Evolutionary conservation across 768 basidiomycete species (phyloP).

Genomic region (Asterophora parasitica): DNA sequence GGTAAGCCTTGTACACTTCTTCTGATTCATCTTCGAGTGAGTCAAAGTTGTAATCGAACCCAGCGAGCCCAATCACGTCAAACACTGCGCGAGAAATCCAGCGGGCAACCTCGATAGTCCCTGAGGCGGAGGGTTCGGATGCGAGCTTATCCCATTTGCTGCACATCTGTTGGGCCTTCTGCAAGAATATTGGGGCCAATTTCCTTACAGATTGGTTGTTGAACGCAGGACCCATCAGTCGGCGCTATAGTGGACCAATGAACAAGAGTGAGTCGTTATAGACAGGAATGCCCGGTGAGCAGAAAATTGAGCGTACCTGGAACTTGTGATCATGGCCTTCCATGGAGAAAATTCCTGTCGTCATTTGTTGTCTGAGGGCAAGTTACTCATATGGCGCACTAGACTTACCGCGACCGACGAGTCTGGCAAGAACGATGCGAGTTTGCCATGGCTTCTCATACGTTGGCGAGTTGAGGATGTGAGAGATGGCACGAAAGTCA

Average conservation of each 20-base stretch:
- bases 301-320: conserved; percentile 25
- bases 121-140: conserved; percentile 11
- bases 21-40: conserved; percentile 46
- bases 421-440: conserved; percentile 37
- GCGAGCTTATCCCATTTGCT: conserved; percentile 38
- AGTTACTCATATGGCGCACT: not conserved
- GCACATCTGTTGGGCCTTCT: conserved; percentile 46
- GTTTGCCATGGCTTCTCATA: conserved; percentile 61
- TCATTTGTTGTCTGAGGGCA: not conserved
- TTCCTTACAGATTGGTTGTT: conserved; percentile 37
- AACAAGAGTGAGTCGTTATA: not conserved
- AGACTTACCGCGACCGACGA: conserved; percentile 43
- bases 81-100: conserved; percentile 59
- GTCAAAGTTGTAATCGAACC: conserved; percentile 49
- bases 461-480: conserved; percentile 41
- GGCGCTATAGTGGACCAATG: conserved; percentile 25
- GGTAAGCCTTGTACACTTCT: conserved; percentile 43
- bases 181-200: conserved; percentile 44
- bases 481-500: conserved; percentile 43
- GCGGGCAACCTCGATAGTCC: conserved; percentile 44
- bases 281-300: too few species aligned
- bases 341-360: conserved; percentile 44
- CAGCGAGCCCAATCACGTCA: conserved; percentile 59
- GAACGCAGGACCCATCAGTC: conserved; percentile 49
- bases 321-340: conserved; percentile 46